Evolutionary conservation across 2,329 filamentous ascomycete species (phyloP).

Genomic region (Beauveria medogensis): DNA sequence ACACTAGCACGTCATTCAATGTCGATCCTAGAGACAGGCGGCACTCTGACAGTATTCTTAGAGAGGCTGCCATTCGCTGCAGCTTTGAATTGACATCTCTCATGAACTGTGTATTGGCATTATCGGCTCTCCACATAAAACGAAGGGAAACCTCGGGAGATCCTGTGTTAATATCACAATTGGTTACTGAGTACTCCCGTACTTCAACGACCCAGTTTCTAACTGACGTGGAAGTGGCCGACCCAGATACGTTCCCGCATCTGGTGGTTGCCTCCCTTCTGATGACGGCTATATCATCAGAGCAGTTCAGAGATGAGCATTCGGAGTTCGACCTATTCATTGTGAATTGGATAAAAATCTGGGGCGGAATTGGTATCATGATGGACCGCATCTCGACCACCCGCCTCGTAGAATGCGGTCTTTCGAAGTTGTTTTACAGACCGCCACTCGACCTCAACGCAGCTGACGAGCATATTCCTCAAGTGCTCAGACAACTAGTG

Average conservation of each 20-base stretch:
- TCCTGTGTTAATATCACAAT: neutral
- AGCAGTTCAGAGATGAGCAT: constrained; percentile 41
- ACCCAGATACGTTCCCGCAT: constrained; percentile 39
- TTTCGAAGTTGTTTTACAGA: constrained; percentile 1
- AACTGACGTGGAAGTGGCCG: constrained; percentile 31
- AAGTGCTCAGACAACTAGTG: neutral
- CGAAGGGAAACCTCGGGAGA: neutral
- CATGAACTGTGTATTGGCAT: neutral
- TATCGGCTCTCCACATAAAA: neutral
- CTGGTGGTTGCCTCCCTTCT: constrained; percentile 44
- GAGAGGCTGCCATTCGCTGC: neutral
- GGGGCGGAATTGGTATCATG: constrained; percentile 36
- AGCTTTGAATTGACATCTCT: neutral
- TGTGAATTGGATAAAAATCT: constrained; percentile 48
- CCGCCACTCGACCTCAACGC: neutral
- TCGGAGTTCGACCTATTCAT: constrained; percentile 36
- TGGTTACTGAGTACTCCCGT: neutral
- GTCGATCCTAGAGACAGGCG: neutral
- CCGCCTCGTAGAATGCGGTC: neutral
- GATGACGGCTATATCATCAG: constrained; percentile 41
- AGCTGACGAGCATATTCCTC: neutral
- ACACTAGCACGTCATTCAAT: constrained; percentile 6
- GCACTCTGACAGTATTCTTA: neutral
- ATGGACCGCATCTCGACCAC: neutral
- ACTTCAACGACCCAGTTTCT: neutral